Conservation (phyloP, 345 rosid genomes). For the Arabis alpina region DNA sequence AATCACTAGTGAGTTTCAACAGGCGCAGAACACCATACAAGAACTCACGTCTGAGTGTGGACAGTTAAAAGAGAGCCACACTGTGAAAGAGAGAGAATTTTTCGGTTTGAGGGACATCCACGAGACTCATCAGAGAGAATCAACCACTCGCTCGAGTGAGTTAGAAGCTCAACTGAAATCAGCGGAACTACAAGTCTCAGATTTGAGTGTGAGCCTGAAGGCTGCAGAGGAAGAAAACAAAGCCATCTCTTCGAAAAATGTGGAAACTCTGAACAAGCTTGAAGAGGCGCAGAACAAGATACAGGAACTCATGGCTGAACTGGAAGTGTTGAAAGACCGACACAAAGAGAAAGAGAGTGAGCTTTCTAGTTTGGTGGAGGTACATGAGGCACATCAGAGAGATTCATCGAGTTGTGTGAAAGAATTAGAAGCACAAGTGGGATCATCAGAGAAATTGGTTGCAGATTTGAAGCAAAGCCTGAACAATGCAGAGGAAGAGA, state of each 20-base stretch:
- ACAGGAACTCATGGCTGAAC: conserved; percentile 48
- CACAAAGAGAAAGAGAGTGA: conserved; percentile 69
- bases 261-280: conserved; percentile 54
- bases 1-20: conserved; percentile 54
- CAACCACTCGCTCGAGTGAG: conserved; percentile 45
- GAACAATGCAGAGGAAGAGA: conserved; percentile 54
- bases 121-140: conserved; percentile 56
- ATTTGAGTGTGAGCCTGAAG: conserved; percentile 49
- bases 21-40: conserved; percentile 50
- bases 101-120: conserved; percentile 45
- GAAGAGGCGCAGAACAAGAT: conserved; percentile 48
- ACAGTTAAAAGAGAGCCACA: conserved; percentile 46
- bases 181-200: conserved; percentile 47
- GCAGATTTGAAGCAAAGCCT: conserved; percentile 53
- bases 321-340: conserved; percentile 53
- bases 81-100: conserved; percentile 51
- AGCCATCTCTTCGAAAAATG: conserved; percentile 51
- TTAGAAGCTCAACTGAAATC: conserved; percentile 45
- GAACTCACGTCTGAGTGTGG: conserved; percentile 52
- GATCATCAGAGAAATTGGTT: conserved; percentile 53
- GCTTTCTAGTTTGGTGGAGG: conserved; percentile 48
- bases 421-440: conserved; percentile 31
- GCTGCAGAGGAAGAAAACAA: conserved; percentile 56
- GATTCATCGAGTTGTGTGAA: conserved; percentile 46
- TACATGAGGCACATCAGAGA: conserved; percentile 52